phyloP scores from a whole-genome alignment of 129 eudicot species.

The Rutidosis leptorrhynchoides region DNA sequence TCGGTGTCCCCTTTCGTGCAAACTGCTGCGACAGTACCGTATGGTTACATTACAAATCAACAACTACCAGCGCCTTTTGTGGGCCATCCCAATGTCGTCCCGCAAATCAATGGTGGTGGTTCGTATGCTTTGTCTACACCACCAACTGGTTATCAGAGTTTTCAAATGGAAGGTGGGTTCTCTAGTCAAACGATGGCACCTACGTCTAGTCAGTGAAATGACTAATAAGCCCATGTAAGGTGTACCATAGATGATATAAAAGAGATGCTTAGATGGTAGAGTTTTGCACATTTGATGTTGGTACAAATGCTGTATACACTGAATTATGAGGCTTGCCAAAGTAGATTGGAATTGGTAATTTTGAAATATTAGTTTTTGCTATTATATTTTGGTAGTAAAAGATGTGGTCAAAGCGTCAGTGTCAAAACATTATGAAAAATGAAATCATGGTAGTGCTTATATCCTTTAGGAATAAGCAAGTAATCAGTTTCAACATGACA shows the following conservation, averaged over 20 bases:
- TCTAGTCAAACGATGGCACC: conserved; percentile 76
- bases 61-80: conserved; percentile 33
- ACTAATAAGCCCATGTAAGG: background rate
- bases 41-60: conserved; percentile 46
- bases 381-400: too few species aligned
- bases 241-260: background rate
- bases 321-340: background rate
- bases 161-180: conserved; percentile 67
- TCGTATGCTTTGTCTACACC: conserved; percentile 38
- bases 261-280: background rate
- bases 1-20: conserved; percentile 47
- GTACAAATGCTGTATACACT: background rate
- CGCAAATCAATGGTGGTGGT: conserved; percentile 39
- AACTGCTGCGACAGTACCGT: conserved; percentile 43
- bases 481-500: too few species aligned
- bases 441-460: too few species aligned
- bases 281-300: background rate
- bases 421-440: too few species aligned
- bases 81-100: conserved; percentile 3
- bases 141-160: conserved; percentile 48
- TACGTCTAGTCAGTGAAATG: conserved; percentile 44
- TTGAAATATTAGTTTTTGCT: background rate
- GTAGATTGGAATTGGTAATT: background rate
- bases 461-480: too few species aligned
- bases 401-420: too few species aligned